Evolutionary conservation across 306 rosid genomes (phyloP).

Genomic region (Castanea sativa): DNA sequence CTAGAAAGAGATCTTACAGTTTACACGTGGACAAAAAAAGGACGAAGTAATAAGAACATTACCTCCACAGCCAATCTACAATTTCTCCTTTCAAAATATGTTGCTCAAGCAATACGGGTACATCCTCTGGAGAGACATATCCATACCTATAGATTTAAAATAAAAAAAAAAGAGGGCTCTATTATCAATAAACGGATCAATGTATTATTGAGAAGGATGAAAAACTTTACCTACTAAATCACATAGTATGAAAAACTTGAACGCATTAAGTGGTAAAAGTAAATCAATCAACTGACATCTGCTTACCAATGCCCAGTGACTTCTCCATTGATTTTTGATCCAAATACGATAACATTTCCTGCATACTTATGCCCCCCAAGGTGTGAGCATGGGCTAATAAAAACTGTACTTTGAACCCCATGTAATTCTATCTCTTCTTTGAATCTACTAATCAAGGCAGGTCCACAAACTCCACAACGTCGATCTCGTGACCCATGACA

Average conservation of each 20-base stretch:
- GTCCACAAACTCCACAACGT: conserved; percentile 95
- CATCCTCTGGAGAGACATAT: conserved; percentile 83
- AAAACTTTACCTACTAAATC: not conserved
- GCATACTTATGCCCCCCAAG: conserved; percentile 88
- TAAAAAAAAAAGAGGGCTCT: not conserved
- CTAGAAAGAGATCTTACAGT: not conserved
- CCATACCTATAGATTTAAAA: conserved; percentile 71
- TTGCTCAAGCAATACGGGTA: conserved; percentile 66
- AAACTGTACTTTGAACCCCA: conserved; percentile 71
- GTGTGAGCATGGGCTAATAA: conserved; percentile 94
- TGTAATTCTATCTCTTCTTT: conserved; percentile 66
- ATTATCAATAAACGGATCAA: conserved; percentile 3
- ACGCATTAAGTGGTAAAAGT: not conserved
- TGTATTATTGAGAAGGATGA: not conserved
- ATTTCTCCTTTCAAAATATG: conserved; percentile 76
- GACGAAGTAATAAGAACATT: not conserved
- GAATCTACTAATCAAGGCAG: conserved; percentile 72
- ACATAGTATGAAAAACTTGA: not conserved
- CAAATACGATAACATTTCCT: conserved; percentile 80
- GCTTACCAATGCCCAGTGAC: conserved; percentile 89
- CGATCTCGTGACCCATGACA: conserved; percentile 90
- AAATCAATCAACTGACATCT: not conserved
- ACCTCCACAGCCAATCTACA: conserved; percentile 83
- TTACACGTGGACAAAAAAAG: not conserved
- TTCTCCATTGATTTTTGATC: conserved; percentile 53